Base-by-base conservation (phyloP, 1,284 basidiomycete genomes). In the Fomitopsis palustris region DNA sequence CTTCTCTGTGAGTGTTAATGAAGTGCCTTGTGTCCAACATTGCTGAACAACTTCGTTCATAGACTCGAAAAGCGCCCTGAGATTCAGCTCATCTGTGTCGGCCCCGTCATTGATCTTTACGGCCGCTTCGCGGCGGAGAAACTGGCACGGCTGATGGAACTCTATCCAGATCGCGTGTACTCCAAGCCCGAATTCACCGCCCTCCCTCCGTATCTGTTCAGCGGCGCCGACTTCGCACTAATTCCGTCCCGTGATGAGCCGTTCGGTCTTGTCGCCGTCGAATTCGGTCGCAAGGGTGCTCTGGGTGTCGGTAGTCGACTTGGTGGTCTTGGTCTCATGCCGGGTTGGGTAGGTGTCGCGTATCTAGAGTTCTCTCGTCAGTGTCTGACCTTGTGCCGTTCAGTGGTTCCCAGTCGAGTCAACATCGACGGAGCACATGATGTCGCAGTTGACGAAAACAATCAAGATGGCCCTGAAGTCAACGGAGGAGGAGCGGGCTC, bases 371-470 rank as follows among this genome's bases (percentile, higher is more conserved):
- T 1, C 10, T 21, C 8, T 8, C 23, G 21, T 19, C 38, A 16
- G 35, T 69, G 56, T 42, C 58, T 23, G 17, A 47, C 54, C 55
- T 72, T 39, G 62, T 55, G 16, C 59, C 51, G 54, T 37, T 64
- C 59, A 93, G 92, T 96, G 94, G 93, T 96, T 94, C 82, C 94
- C 93, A 59, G 94, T 96, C 51, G 94, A 96, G 76, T 95, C 92
- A 0, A 93, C 80, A 63, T 90, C 93, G 37, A 93, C 93, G 7
- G 87, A 86, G 47, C 94, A 96, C 76, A 93, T 96, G 93, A 79
- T 95, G 68, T 96, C 94, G n/a, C 94, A 96, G 72, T 76, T 96
- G 64, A 89, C 90, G 21, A 96, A 96, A 77, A 96, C 94, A 14
- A 88, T 96, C 79, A 96, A 95, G 74, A 83, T 95, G 77, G 94